phyloP scores from a whole-genome alignment of 2,329 filamentous ascomycete genomes.

The Cytospora piceicola region DNA sequence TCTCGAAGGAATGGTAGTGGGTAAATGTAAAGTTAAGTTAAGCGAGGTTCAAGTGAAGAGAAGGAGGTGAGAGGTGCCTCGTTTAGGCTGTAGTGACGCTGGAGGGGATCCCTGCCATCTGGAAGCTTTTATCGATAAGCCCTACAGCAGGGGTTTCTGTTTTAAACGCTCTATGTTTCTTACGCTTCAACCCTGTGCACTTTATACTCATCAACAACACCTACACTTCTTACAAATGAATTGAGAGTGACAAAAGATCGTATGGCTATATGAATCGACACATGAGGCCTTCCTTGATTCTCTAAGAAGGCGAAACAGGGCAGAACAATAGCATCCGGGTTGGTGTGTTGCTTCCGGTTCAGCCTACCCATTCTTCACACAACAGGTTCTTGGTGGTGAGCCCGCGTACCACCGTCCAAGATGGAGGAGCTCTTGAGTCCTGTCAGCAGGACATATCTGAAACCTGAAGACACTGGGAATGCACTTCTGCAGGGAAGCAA shows the following conservation, averaged over 20 bases:
- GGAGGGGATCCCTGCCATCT: conserved; percentile 17
- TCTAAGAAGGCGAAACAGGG: not conserved
- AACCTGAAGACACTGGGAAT: conserved; percentile 43
- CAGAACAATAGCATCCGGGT: not conserved
- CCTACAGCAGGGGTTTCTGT: conserved; percentile 1
- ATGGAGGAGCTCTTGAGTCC: conserved; percentile 63
- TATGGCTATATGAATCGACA: not conserved
- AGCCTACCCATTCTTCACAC: not conserved
- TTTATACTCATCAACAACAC: not conserved
- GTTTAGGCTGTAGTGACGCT: conserved; percentile 20
- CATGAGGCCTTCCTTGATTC: not conserved
- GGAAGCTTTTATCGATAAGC: conserved; percentile 31
- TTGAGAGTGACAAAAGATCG: not conserved
- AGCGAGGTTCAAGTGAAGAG: not conserved
- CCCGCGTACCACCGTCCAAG: not conserved
- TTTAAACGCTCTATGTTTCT: not conserved
- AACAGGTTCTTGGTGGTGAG: not conserved
- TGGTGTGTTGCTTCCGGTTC: not conserved
- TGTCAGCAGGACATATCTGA: conserved; percentile 56
- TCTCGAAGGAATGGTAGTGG: not conserved
- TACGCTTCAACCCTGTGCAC: not conserved
- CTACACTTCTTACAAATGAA: not conserved
- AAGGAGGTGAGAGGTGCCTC: not conserved
- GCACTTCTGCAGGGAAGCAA: conserved; percentile 46
- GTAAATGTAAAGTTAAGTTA: not conserved